A percentile compares a stretch with the other conserved stretches of the same genome.
Evolutionary conservation across 345 rosid species (phyloP).

Genomic region (Brassica carinata): DNA sequence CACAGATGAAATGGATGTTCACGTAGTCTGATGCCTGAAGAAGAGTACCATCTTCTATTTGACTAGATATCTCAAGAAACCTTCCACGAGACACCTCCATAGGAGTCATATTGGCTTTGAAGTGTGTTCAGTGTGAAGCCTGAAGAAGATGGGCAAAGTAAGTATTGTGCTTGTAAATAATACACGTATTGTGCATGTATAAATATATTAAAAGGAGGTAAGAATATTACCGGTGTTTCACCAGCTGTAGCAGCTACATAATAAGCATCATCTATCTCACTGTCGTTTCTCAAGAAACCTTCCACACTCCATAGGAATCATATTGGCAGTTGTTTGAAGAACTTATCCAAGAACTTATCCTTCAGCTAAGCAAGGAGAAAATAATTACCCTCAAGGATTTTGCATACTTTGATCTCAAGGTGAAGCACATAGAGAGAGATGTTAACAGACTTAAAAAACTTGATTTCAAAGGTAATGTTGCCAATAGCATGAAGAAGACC

Average conservation of each 20-base stretch:
- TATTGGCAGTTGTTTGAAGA: conserved; percentile 69
- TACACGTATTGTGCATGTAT: too few relatives aligned
- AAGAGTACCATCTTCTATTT: not conserved
- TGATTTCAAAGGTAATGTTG: conserved; percentile 72
- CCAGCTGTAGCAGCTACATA: conserved; percentile 85
- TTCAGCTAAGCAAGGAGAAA: conserved; percentile 45
- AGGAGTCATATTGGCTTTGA: too few relatives aligned
- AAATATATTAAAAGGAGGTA: not conserved
- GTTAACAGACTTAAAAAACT: conserved; percentile 56
- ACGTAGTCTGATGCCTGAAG: conserved; percentile 71
- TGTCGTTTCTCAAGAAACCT: conserved; percentile 72
- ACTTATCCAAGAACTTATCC: conserved; percentile 75
- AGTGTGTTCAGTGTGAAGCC: too few relatives aligned
- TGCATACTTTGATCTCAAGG: not conserved
- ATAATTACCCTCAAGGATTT: not conserved
- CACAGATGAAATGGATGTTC: conserved; percentile 65
- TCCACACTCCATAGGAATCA: conserved; percentile 82
- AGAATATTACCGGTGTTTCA: conserved; percentile 61
- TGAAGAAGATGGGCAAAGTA: not conserved
- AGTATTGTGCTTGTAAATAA: too few relatives aligned
- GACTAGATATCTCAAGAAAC: too few relatives aligned
- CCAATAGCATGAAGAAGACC: conserved; percentile 97
- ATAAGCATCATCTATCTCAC: conserved; percentile 86
- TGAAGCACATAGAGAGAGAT: not conserved
- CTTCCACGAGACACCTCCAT: too few relatives aligned